phyloP scores from a whole-genome alignment of 2,329 filamentous ascomycete species.

The Trichoderma harzianum region DNA sequence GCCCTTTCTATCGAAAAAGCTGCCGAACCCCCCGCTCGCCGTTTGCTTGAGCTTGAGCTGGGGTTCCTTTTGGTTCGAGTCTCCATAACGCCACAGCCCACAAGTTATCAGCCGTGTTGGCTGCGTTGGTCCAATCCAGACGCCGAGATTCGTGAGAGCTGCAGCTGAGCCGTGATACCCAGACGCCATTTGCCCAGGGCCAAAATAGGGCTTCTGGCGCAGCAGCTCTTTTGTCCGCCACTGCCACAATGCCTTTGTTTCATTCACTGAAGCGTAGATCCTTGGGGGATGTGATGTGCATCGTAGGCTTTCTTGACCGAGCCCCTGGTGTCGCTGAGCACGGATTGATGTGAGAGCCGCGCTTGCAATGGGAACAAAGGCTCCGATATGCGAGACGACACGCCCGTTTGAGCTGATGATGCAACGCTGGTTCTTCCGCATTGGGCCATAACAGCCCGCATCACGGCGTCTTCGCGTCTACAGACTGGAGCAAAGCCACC shows the following conservation, averaged over 20 bases:
- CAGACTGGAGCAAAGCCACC: not conserved
- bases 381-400: not conserved
- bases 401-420: conserved; percentile 1
- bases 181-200: conserved; percentile 1
- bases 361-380: not conserved
- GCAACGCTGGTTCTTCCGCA: not conserved
- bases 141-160: not conserved
- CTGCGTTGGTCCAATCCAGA: conserved; percentile 6
- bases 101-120: conserved; percentile 6
- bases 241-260: conserved; percentile 5
- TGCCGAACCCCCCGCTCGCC: not conserved
- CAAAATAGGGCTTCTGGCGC: conserved; percentile 1
- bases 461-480: not conserved
- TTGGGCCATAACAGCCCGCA: not conserved
- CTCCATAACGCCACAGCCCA: conserved; percentile 15
- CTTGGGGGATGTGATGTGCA: not conserved
- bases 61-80: not conserved
- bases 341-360: not conserved
- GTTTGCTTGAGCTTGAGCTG: not conserved
- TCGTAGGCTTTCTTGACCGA: not conserved
- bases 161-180: not conserved
- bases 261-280: not conserved
- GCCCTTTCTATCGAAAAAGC: not conserved
- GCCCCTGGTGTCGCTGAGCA: not conserved
- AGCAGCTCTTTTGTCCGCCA: conserved; percentile 1